A percentile compares a stretch with the other conserved stretches of the same genome.
phyloP scores from a whole-genome alignment of 2,329 filamentous ascomycete genomes.

The Trichoderma simmonsii region DNA sequence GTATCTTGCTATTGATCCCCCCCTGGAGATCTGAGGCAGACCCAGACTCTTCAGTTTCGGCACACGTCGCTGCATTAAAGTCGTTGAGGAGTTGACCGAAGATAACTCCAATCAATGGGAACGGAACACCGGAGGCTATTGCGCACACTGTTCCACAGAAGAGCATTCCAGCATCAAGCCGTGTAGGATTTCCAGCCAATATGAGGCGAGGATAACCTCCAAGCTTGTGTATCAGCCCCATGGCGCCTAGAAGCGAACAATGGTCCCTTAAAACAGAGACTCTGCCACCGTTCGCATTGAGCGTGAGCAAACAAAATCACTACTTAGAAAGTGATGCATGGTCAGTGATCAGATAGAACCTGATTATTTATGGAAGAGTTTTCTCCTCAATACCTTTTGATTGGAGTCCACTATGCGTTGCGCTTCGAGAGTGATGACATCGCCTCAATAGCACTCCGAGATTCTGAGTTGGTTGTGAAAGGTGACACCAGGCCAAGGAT shows the following conservation, averaged over 20 bases:
- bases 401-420: neutral
- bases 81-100: conserved; percentile 55
- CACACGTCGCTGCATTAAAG: conserved; percentile 49
- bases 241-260: neutral
- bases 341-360: neutral
- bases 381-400: neutral
- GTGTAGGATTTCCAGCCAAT: conserved; percentile 18
- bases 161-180: conserved; percentile 20
- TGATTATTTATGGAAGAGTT: neutral
- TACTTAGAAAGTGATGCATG: neutral
- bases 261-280: neutral
- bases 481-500: neutral
- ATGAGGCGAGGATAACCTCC: neutral
- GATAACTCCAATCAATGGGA: conserved; percentile 54
- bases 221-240: neutral
- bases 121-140: conserved; percentile 44
- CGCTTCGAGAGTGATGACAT: neutral
- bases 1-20: conserved; percentile 47
- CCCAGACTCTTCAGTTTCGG: conserved; percentile 15
- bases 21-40: conserved; percentile 25
- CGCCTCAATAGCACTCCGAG: neutral
- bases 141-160: conserved; percentile 18
- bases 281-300: neutral
- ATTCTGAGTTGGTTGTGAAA: neutral
- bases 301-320: neutral